Evolutionary conservation across 306 rosid species (phyloP).

Genomic region (Cercis canadensis): DNA sequence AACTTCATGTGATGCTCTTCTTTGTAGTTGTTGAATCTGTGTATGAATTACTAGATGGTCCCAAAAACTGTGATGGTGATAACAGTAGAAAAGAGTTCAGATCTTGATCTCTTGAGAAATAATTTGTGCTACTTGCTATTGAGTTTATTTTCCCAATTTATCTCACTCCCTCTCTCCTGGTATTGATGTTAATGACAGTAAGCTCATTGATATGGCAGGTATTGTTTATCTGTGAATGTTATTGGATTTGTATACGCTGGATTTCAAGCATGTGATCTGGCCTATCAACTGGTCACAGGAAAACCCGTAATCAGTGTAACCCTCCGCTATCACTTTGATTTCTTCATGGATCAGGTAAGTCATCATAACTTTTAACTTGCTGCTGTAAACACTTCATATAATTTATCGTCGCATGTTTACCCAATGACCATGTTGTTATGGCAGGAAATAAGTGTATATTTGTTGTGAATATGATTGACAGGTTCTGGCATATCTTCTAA

Average conservation of each 20-base stretch:
- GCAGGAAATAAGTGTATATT: slow-evolving; percentile 2
- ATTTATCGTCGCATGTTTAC: no score
- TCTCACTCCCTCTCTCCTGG: not conserved
- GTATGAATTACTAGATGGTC: no score
- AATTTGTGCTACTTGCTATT: slow-evolving; percentile 1
- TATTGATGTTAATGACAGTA: slow-evolving; percentile 6
- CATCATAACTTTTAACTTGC: not conserved
- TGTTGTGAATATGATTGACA: slow-evolving; percentile 36
- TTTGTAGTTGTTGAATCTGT: not conserved
- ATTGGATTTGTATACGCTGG: slow-evolving; percentile 75
- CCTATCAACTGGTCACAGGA: slow-evolving; percentile 50
- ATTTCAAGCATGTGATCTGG: slow-evolving; percentile 70
- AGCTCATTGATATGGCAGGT: slow-evolving; percentile 58
- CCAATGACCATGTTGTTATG: no score
- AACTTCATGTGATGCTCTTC: not conserved
- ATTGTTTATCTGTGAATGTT: slow-evolving; percentile 82
- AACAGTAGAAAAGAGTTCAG: no score
- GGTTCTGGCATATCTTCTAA: slow-evolving; percentile 91
- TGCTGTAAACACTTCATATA: no score
- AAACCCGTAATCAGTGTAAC: slow-evolving; percentile 57
- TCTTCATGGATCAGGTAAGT: slow-evolving; percentile 96
- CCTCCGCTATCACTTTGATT: slow-evolving; percentile 70
- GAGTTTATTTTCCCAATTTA: not conserved
- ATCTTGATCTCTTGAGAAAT: not conserved
- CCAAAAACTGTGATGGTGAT: no score